Evolutionary conservation across 1,284 basidiomycete genomes (phyloP).

Genomic region (Sporisorium exsertum): DNA sequence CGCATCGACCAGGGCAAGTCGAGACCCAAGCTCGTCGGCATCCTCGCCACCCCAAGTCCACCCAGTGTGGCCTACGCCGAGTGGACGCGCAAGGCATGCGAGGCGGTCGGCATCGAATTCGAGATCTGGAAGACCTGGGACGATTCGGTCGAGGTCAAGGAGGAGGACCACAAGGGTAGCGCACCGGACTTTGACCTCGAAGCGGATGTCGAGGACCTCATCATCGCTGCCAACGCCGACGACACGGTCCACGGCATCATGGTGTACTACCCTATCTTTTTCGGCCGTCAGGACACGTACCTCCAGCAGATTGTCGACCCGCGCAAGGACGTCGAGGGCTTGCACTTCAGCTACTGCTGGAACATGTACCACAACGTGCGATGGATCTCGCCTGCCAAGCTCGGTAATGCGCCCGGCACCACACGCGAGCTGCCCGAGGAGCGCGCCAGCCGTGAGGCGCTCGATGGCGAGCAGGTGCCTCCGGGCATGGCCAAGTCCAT

Average conservation of each 20-base stretch:
- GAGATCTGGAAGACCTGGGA: slow-evolving; percentile 72
- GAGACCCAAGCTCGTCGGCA: slow-evolving; percentile 85
- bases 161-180: slow-evolving; percentile 77
- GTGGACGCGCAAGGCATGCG: slow-evolving; percentile 91
- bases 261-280: slow-evolving; percentile 75
- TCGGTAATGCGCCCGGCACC: slow-evolving; percentile 67
- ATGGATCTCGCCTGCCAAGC: slow-evolving; percentile 64
- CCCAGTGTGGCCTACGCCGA: slow-evolving; percentile 92
- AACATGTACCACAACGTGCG: slow-evolving; percentile 70
- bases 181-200: slow-evolving; percentile 83
- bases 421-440: slow-evolving; percentile 54
- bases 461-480: slow-evolving; percentile 71
- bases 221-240: slow-evolving; percentile 80
- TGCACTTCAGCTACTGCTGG: slow-evolving; percentile 77
- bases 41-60: slow-evolving; percentile 85
- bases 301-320: slow-evolving; percentile 94
- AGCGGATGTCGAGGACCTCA: slow-evolving; percentile 68
- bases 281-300: slow-evolving; percentile 84
- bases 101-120: slow-evolving; percentile 87
- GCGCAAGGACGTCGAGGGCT: slow-evolving; percentile 95
- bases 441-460: slow-evolving; percentile 44
- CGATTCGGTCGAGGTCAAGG: slow-evolving; percentile 63
- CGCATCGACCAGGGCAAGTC: slow-evolving; percentile 54
- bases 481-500: slow-evolving; percentile 89
- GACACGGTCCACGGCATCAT: slow-evolving; percentile 90